Evolutionary conservation across 805 yeast genomes (phyloP).

Genomic region (Ogataea neopini): DNA sequence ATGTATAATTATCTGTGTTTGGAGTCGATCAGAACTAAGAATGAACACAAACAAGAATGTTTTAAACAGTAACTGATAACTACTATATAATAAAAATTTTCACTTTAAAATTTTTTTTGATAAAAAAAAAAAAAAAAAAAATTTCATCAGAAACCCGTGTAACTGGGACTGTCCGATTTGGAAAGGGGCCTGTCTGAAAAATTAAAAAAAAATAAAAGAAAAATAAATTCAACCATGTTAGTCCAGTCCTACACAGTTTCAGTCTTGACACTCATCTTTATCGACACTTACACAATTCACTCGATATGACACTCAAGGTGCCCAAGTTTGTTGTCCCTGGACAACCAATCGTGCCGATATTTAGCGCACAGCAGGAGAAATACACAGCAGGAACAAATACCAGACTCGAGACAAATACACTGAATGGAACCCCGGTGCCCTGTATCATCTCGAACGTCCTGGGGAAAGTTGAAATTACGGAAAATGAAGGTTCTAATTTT

Average conservation of each 20-base stretch:
- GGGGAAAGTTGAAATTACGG: conserved; percentile 52
- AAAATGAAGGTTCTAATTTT: conserved; percentile 24
- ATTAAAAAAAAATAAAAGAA: neutral
- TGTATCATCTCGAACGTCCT: conserved; percentile 57
- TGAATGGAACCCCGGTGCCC: conserved; percentile 40
- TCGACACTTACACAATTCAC: too few species aligned
- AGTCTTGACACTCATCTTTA: too few species aligned
- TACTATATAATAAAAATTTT: conserved; percentile 5
- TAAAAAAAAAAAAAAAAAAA: conserved; percentile 11
- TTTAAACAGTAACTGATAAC: conserved; percentile 2
- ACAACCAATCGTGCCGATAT: conserved; percentile 67
- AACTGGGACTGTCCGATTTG: neutral
- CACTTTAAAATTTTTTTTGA: conserved; percentile 9
- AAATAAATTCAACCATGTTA: neutral
- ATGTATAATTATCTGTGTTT: neutral
- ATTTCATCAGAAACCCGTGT: conserved; percentile 10
- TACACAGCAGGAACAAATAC: conserved; percentile 70
- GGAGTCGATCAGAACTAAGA: neutral
- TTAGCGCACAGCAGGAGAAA: conserved; percentile 35
- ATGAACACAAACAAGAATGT: conserved; percentile 1
- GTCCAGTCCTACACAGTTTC: too few species aligned
- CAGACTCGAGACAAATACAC: conserved; percentile 45
- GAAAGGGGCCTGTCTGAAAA: neutral
- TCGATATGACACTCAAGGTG: conserved; percentile 21
- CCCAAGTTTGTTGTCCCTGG: conserved; percentile 74